Evolutionary conservation across 1,284 basidiomycete species (phyloP).

Genomic region (Austroboletus niveus): DNA sequence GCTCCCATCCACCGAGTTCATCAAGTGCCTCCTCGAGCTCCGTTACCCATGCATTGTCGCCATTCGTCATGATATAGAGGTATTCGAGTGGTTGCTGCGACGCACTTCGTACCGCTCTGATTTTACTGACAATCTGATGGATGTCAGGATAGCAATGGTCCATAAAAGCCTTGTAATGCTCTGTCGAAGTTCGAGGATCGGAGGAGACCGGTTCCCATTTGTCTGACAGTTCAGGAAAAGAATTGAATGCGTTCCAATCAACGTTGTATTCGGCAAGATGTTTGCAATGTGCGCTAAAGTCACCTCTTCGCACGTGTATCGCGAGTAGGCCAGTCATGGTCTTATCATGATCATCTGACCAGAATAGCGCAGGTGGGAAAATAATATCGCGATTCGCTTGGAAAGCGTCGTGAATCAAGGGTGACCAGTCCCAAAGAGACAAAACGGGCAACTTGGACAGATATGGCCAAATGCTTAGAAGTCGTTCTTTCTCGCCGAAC

Average conservation of each 20-base stretch:
- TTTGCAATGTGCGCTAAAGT: slow-evolving; percentile 50
- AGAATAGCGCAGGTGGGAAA: slow-evolving; percentile 20
- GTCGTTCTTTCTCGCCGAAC: slow-evolving; percentile 28
- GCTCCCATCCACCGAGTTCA: slow-evolving; percentile 30
- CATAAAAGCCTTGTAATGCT: slow-evolving; percentile 28
- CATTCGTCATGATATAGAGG: slow-evolving; percentile 61
- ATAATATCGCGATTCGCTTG: slow-evolving; percentile 33
- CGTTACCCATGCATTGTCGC: slow-evolving; percentile 41
- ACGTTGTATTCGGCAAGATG: slow-evolving; percentile 39
- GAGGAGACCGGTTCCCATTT: slow-evolving; percentile 21
- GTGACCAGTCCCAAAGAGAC: slow-evolving; percentile 38
- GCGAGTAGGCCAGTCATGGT: slow-evolving; percentile 42
- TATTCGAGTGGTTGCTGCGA: slow-evolving; percentile 20
- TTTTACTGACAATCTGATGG: slow-evolving; percentile 36
- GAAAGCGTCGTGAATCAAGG: slow-evolving; percentile 36
- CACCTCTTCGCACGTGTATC: slow-evolving; percentile 59
- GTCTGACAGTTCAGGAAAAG: slow-evolving; percentile 39
- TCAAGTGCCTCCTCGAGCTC: slow-evolving; percentile 43
- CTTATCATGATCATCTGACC: not conserved
- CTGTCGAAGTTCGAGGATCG: slow-evolving; percentile 26
- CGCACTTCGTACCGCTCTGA: slow-evolving; percentile 25
- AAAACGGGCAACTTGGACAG: slow-evolving; percentile 38
- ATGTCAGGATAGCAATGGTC: slow-evolving; percentile 40
- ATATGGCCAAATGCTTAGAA: slow-evolving; percentile 37
- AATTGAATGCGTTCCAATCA: slow-evolving; percentile 41